Conservation (phyloP, 2,329 filamentous ascomycete genomes). For the Paecilomyces fulvus region DNA sequence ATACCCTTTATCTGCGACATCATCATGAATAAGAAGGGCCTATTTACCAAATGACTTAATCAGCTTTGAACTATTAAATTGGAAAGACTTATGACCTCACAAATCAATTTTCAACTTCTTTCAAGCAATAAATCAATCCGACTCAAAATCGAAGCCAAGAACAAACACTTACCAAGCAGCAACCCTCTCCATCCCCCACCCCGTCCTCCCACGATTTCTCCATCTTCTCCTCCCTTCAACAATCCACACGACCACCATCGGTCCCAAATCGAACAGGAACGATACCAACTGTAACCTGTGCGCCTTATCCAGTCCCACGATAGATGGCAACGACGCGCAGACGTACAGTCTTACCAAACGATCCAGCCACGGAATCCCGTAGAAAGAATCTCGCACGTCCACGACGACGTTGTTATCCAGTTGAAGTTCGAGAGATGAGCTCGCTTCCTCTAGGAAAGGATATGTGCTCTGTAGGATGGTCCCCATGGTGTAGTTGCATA, state of each 20-base stretch:
- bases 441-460: neutral
- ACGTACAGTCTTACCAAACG: neutral
- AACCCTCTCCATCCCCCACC: neutral
- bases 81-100: neutral
- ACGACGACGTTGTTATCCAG: neutral
- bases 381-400: neutral
- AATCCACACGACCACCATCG: neutral
- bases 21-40: neutral
- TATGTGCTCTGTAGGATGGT: neutral
- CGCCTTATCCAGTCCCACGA: neutral
- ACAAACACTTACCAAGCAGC: neutral
- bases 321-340: neutral
- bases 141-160: neutral
- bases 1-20: neutral
- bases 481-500: neutral
- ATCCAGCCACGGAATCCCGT: neutral
- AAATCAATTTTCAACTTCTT: neutral
- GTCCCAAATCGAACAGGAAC: neutral
- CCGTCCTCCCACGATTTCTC: neutral
- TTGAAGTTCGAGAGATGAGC: neutral
- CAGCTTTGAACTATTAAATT: neutral
- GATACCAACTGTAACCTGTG: neutral
- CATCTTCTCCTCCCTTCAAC: neutral
- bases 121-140: no score
- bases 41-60: neutral